Evolutionary conservation across 768 basidiomycete species (phyloP).

Genomic region (Antrodiella citrinella): DNA sequence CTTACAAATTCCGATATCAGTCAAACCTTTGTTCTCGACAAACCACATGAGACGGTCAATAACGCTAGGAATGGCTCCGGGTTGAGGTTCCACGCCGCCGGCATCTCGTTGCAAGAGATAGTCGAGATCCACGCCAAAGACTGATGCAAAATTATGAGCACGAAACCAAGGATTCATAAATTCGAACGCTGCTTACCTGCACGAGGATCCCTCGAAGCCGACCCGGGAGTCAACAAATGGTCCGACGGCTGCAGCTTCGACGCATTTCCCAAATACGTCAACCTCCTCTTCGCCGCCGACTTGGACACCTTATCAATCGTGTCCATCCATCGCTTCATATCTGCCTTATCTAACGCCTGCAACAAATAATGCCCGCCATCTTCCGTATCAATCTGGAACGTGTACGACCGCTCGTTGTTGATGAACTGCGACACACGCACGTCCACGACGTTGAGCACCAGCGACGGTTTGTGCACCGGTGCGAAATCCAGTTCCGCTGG

Average conservation of each 20-base stretch:
- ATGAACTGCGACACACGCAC: slow-evolving; percentile 62
- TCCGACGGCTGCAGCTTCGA: slow-evolving; percentile 70
- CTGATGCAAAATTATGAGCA: slow-evolving; percentile 8
- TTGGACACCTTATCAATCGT: slow-evolving; percentile 65
- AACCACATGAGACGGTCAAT: slow-evolving; percentile 60
- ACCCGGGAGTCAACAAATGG: slow-evolving; percentile 56
- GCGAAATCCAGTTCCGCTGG: slow-evolving; percentile 70
- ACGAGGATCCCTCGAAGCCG: slow-evolving; percentile 59
- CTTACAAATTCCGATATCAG: slow-evolving; percentile 80
- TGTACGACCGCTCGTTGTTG: slow-evolving; percentile 77
- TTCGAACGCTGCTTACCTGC: slow-evolving; percentile 40
- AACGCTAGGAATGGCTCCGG: slow-evolving; percentile 57
- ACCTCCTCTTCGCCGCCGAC: slow-evolving; percentile 64
- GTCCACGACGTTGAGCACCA: slow-evolving; percentile 68
- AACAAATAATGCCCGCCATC: slow-evolving; percentile 80
- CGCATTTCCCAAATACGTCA: slow-evolving; percentile 73
- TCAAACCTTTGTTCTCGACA: slow-evolving; percentile 68
- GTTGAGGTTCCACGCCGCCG: slow-evolving; percentile 35
- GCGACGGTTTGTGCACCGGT: slow-evolving; percentile 63
- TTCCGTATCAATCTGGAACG: slow-evolving; percentile 78
- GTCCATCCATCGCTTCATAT: slow-evolving; percentile 74
- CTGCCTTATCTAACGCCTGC: slow-evolving; percentile 61
- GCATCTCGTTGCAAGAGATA: slow-evolving; percentile 62
- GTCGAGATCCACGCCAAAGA: slow-evolving; percentile 69
- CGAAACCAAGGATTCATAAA: not conserved